phyloP scores from a whole-genome alignment of 2,329 filamentous ascomycete species.

The Aspergillus persii region DNA sequence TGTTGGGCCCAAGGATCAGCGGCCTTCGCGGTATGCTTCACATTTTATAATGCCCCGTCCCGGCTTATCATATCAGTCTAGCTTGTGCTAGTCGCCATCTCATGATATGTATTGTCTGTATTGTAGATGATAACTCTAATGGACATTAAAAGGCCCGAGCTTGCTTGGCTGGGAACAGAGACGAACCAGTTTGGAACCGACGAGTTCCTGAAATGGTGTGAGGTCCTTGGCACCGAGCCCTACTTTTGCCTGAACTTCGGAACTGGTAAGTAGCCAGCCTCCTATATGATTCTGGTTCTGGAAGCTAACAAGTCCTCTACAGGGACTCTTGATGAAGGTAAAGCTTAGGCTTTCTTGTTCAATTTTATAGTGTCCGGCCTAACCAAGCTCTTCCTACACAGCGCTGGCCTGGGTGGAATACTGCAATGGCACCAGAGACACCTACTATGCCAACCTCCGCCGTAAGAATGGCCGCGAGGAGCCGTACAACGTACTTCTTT shows the following conservation, averaged over 20 bases:
- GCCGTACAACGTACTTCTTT: constrained; percentile 62
- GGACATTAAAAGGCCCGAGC: constrained; percentile 56
- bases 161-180: constrained; percentile 77
- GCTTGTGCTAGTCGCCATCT: neutral
- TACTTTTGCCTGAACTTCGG: constrained; percentile 81
- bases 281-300: constrained; percentile 21
- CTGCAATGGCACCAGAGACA: constrained; percentile 75
- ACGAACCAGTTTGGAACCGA: constrained; percentile 79
- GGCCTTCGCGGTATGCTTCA: constrained; percentile 53
- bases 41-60: neutral
- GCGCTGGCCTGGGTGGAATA: constrained; percentile 79
- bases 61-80: neutral
- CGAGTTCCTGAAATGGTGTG: constrained; percentile 81
- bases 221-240: constrained; percentile 69
- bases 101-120: neutral
- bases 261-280: constrained; percentile 54
- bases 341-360: no score
- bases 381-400: constrained; percentile 22
- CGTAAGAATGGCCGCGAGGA: constrained; percentile 71
- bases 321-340: constrained; percentile 53
- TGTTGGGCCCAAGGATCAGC: constrained; percentile 68
- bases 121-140: neutral
- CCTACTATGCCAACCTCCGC: constrained; percentile 77
- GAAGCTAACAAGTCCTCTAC: neutral
- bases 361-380: neutral